These are phyloP conservation scores for Lichina pygmaea DNA, from an alignment of 495 filamentous ascomycete genomes.

Conservation along the genomic window DNA sequence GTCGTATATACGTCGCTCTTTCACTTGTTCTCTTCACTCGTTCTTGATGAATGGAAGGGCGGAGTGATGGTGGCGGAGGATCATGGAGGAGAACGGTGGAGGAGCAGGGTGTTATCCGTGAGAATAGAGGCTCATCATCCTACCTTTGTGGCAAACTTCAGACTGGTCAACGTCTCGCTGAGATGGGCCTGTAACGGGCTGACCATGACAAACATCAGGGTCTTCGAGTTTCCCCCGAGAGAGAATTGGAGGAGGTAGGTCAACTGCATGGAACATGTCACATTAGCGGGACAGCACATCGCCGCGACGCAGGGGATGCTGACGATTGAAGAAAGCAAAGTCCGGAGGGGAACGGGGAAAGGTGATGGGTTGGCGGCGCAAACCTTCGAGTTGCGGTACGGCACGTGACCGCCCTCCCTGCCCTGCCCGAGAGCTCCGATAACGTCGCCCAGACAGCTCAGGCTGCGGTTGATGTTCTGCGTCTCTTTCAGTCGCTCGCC, in stretches of 20 bases:
- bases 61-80: background rate
- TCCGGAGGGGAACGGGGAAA: background rate
- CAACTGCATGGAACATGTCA: slow-evolving; percentile 21
- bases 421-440: slow-evolving; percentile 74
- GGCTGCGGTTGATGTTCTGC: slow-evolving; percentile 85
- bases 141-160: slow-evolving; percentile 90
- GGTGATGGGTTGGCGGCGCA: slow-evolving; percentile 4
- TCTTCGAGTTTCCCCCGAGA: slow-evolving; percentile 83
- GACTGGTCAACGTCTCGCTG: slow-evolving; percentile 75
- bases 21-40: no score
- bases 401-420: slow-evolving; percentile 64
- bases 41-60: no score
- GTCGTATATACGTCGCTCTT: no score
- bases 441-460: slow-evolving; percentile 84
- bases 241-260: slow-evolving; percentile 92
- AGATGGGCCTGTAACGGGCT: slow-evolving; percentile 78
- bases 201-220: slow-evolving; percentile 98
- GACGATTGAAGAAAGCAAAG: background rate
- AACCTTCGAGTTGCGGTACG: slow-evolving; percentile 88
- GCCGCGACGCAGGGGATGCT: no score
- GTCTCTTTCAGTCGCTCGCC: slow-evolving; percentile 81
- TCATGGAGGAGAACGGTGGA: background rate
- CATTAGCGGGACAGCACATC: background rate
- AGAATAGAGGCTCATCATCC: background rate
- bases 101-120: slow-evolving; percentile 7